Conservation (phyloP, 2,329 filamentous ascomycete genomes). For the Aspergillus brunneoviolaceus region DNA sequence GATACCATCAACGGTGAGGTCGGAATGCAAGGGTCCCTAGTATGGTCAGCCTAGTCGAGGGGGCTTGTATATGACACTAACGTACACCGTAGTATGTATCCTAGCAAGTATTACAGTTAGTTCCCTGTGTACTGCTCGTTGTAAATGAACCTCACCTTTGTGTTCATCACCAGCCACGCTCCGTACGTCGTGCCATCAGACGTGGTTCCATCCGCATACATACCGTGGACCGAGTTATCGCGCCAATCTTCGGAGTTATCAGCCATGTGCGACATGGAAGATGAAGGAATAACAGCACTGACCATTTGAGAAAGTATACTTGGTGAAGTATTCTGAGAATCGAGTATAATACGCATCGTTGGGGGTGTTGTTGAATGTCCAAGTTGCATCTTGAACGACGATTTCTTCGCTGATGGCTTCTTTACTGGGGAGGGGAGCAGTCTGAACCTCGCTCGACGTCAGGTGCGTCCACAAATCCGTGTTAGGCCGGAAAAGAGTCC, state of each 20-base stretch:
- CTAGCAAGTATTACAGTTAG: conserved; percentile 10
- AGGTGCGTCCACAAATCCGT: conserved; percentile 62
- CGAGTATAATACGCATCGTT: conserved; percentile 57
- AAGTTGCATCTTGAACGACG: conserved; percentile 64
- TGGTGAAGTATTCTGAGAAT: conserved; percentile 63
- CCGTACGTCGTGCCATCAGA: conserved; percentile 56
- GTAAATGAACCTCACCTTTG: conserved; percentile 50
- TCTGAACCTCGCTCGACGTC: conserved; percentile 56
- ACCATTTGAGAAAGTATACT: conserved; percentile 62
- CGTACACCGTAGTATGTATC: conserved; percentile 32
- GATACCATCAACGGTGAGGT: conserved; percentile 64
- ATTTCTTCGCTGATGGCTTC: conserved; percentile 41
- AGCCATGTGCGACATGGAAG: not conserved
- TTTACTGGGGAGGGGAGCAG: conserved; percentile 52
- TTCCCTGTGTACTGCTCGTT: not conserved
- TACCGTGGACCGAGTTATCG: conserved; percentile 58
- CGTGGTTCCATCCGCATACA: conserved; percentile 53
- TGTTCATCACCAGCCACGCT: conserved; percentile 65
- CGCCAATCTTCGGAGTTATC: conserved; percentile 43
- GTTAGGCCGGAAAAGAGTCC: conserved; percentile 62
- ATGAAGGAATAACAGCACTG: not conserved
- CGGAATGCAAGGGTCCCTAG: conserved; percentile 60
- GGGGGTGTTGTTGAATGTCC: conserved; percentile 57
- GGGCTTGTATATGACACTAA: not conserved
- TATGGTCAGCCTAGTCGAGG: not conserved